A percentile compares a stretch with the other conserved stretches of the same genome.
phyloP scores from a whole-genome alignment of 2,329 filamentous ascomycete species.

The Phialophora expanda region DNA sequence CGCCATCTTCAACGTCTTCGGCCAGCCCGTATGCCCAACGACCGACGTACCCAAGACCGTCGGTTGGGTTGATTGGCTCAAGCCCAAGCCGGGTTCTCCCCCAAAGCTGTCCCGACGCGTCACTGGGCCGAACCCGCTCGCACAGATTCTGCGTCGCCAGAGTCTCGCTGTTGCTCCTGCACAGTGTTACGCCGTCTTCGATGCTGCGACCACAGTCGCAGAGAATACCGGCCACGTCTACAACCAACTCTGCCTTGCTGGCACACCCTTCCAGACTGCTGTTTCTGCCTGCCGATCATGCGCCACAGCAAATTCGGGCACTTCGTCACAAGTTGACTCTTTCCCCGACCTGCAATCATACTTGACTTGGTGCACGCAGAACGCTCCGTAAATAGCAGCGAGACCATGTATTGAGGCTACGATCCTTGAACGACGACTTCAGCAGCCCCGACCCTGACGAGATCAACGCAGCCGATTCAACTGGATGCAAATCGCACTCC shows the following conservation, averaged over 20 bases:
- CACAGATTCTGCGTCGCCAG: slow-evolving; percentile 22
- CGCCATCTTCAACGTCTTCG: slow-evolving; percentile 59
- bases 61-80: slow-evolving; percentile 20
- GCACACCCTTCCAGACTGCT: slow-evolving; percentile 5
- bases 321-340: not conserved
- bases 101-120: slow-evolving; percentile 15
- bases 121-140: slow-evolving; percentile 18
- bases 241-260: slow-evolving; percentile 11
- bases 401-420: not conserved
- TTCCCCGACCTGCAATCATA: slow-evolving; percentile 20
- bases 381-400: slow-evolving; percentile 3
- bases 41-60: not conserved
- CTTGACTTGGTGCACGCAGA: slow-evolving; percentile 12
- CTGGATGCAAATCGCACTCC: not conserved
- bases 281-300: slow-evolving; percentile 9
- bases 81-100: slow-evolving; percentile 1
- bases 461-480: not conserved
- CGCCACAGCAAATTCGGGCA: slow-evolving; percentile 6
- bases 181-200: slow-evolving; percentile 24
- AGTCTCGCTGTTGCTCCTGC: slow-evolving; percentile 14
- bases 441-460: not conserved
- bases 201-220: slow-evolving; percentile 17
- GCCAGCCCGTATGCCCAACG: slow-evolving; percentile 28
- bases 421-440: not conserved
- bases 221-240: slow-evolving; percentile 15